Base-by-base conservation (phyloP, 225 moss, liverwort and hornwort species). In the Anthoceros angustus region DNA sequence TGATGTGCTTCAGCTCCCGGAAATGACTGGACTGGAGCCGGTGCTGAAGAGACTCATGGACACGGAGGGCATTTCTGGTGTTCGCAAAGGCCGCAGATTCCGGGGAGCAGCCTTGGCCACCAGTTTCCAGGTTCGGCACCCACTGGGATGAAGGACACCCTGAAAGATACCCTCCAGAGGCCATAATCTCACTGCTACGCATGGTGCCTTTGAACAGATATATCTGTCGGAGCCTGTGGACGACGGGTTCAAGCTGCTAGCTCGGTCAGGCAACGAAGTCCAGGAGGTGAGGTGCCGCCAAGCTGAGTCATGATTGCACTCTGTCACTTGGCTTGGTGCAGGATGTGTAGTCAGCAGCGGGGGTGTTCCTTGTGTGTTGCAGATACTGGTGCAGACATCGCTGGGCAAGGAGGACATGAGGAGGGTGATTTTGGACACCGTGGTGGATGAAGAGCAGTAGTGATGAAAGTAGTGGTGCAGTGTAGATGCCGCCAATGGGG, bases 191-290 rank as follows among this genome's bases (percentile, higher is more conserved):
- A 55, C 55, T 55, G 7, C 23, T 6, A 55, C 55, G 5, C 15
- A 11, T 48, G 5, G n/a, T 68, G 62, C 42, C n/a, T 12, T 61
- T 18, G 43, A 41, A 46, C 66, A 74, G 74, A 65, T 88, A 20
- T 88, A 86, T 67, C 73, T 88, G 49, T 84, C 88, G 20, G 86
- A 72, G 42, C 75, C 79, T 16, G 78, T 88, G 12, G 77, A 78
- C 12, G 77, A 82, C 66, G 88, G 88, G 50, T 88, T 72, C 71
- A 88, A 88, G 70, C 80, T 88, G 40, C 79, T 88, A 65, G 88
- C 86, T 18, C 77, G 88, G 76, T 80, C 83, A 43, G 80, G 88
- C 20, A 86, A 86, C 67, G 71, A 76, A 72, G 77, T 80, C 48
- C 72, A 80, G 69, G 77, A 80, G 80, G 80, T 80, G 45, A 74